These are phyloP conservation scores for Candida golubevii DNA, from an alignment of 805 yeast genomes.

Conservation along the genomic window DNA sequence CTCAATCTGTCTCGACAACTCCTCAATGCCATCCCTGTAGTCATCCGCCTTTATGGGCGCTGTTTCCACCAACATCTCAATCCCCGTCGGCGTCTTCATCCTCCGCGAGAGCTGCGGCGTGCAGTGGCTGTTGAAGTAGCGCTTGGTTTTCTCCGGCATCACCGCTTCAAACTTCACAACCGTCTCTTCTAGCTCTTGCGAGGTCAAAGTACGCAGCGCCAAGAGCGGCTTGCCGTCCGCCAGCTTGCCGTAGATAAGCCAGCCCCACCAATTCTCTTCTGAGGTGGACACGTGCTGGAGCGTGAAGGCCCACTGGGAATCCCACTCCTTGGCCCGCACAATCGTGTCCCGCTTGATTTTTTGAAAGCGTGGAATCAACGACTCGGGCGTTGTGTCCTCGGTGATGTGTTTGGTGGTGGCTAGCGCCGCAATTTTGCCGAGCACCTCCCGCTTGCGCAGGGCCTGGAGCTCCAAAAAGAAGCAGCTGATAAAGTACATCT, in stretches of 20 bases:
- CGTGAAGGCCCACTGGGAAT: conserved; percentile 24
- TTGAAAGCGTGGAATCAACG: conserved; percentile 17
- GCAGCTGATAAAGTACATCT: conserved; percentile 27
- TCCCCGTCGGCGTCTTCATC: conserved; percentile 34
- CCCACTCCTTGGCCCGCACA: conserved; percentile 19
- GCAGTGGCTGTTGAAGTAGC: conserved; percentile 38
- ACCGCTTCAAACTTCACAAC: conserved; percentile 17
- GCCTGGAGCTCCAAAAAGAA: conserved; percentile 29
- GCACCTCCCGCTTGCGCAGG: conserved; percentile 19
- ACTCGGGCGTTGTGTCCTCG: conserved; percentile 30
- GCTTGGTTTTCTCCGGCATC: conserved; percentile 30
- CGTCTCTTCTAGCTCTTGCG: conserved; percentile 19
- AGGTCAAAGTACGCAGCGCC: conserved; percentile 17
- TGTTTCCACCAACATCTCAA: conserved; percentile 18
- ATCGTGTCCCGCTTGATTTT: conserved; percentile 27
- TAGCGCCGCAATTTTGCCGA: conserved; percentile 23
- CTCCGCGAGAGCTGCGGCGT: conserved; percentile 41
- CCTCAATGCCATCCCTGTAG: conserved; percentile 3
- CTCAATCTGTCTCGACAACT: conserved; percentile 12
- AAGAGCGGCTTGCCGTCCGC: conserved; percentile 25
- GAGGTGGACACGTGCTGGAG: conserved; percentile 24
- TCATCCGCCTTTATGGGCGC: neutral
- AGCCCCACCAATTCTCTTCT: conserved; percentile 38
- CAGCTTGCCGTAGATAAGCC: conserved; percentile 38
- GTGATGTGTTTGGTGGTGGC: conserved; percentile 32